Base-by-base conservation (phyloP, 2,329 filamentous ascomycete genomes). In the Lecanoromycetidae sp. region DNA sequence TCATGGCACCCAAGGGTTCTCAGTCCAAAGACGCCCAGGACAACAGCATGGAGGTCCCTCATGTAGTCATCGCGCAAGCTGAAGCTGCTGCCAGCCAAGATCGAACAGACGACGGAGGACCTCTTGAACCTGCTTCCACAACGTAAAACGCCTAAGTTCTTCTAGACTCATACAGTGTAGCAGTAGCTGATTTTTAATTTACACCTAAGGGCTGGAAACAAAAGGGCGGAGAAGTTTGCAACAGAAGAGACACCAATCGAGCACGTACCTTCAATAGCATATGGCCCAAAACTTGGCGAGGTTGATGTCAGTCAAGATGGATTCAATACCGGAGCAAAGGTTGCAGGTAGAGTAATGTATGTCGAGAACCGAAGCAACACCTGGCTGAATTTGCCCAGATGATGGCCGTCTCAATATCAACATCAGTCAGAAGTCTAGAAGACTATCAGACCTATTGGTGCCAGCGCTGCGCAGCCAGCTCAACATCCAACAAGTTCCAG, bases 331-430 rank as follows among this genome's bases (percentile, higher is more conserved):
- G 60, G 64, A 38, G 65, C 65, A 56, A 54, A 36, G 22, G 57
- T 67, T 15, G 58, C 59, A 37, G 50, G 56, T 57, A 51, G 12
- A 25, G 9, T 3, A 13, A n/a, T 19, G 3, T 34, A 32, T 26
- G 9, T n/a, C 13, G 5, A 9, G 7, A 32, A 9, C 20, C 30
- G 22, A 20, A 26, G 22, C n/a, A 29, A 17, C 4, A 33, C 10
- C 23, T 26, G 9, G 25, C 27, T 48, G 26, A 40, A 20, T 13
- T 13, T 13, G 19, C 41, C 33, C 57, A 79, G 83, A 76, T 51
- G 82, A 88, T 65, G 85, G 85, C 20, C 77, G 86, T 58, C 73
- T 91, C 56, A 79, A 87, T 58, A 87, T 91, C 66, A 80, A 79
- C 52, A 85, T 91, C 64, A 79, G 82, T 58, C 80, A 87, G 60